Percentiles rank a stretch among this genome's conserved stretches.
Conservation (phyloP, 345 rosid species). For the Aquilaria malaccensis region DNA sequence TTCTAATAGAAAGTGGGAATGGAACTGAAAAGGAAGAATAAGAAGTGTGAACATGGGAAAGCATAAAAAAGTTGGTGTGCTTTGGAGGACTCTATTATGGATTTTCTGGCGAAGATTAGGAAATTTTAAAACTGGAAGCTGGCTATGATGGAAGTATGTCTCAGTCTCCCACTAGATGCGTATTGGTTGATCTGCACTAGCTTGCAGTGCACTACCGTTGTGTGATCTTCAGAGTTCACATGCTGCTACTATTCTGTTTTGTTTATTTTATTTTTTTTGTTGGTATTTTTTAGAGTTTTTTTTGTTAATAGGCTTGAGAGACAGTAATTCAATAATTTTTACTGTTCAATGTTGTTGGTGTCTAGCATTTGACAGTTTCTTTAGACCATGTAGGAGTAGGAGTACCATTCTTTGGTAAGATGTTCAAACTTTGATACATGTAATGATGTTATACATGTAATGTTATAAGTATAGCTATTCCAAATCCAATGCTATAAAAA, state of each 20-base stretch:
- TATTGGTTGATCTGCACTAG: background rate
- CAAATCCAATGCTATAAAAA: no score
- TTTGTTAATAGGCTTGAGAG: background rate
- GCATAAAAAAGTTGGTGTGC: constrained; percentile 1
- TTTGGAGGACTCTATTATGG: background rate
- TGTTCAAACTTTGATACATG: no score
- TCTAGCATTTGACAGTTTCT: no score
- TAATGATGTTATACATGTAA: no score
- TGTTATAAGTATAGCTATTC: no score
- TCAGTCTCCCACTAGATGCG: background rate
- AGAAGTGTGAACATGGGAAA: constrained; percentile 1
- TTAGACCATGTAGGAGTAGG: no score
- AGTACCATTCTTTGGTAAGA: no score
- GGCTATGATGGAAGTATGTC: background rate
- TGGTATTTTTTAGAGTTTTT: background rate
- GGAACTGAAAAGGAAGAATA: no score
- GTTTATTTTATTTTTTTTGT: no score
- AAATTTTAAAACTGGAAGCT: background rate
- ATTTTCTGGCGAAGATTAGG: background rate
- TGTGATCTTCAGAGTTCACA: background rate
- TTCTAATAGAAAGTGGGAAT: background rate
- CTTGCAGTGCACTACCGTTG: background rate
- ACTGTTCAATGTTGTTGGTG: no score
- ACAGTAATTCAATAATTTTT: no score
- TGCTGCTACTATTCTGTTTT: no score